Evolutionary conservation across 345 rosid species (phyloP).

Genomic region (Moringa oleifera): DNA sequence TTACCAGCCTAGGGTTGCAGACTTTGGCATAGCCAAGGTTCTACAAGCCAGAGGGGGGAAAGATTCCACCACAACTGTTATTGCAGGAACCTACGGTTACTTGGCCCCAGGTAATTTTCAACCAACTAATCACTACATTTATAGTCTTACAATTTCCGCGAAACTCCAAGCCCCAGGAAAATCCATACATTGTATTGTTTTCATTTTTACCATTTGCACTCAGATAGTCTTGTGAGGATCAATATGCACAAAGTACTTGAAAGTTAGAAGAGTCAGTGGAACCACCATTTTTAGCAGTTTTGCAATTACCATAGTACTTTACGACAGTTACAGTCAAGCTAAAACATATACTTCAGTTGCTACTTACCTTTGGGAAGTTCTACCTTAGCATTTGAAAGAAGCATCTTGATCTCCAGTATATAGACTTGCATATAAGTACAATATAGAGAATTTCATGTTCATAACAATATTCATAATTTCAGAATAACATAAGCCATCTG

Average conservation of each 20-base stretch:
- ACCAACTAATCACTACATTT: neutral
- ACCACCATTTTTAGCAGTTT: neutral
- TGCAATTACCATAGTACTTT: neutral
- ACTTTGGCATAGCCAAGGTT: slow-evolving; percentile 94
- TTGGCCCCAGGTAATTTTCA: slow-evolving; percentile 68
- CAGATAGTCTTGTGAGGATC: no score
- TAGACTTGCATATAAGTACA: no score
- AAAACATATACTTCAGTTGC: no score
- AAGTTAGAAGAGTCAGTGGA: no score
- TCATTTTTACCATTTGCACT: no score
- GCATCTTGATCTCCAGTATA: no score
- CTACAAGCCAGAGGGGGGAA: slow-evolving; percentile 74
- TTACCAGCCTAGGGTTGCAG: slow-evolving; percentile 85
- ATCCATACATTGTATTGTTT: no score
- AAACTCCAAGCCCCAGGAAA: no score
- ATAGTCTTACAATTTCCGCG: neutral
- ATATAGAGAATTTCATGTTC: neutral
- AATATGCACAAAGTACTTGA: no score
- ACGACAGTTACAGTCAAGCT: no score
- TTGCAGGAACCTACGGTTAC: slow-evolving; percentile 94
- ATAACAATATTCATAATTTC: neutral
- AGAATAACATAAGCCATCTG: neutral
- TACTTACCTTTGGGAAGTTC: no score
- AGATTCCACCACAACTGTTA: slow-evolving; percentile 76
- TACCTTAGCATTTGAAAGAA: no score